Evolutionary conservation across 306 rosid species (phyloP).

Genomic region (Sechiopsis laciniata): DNA sequence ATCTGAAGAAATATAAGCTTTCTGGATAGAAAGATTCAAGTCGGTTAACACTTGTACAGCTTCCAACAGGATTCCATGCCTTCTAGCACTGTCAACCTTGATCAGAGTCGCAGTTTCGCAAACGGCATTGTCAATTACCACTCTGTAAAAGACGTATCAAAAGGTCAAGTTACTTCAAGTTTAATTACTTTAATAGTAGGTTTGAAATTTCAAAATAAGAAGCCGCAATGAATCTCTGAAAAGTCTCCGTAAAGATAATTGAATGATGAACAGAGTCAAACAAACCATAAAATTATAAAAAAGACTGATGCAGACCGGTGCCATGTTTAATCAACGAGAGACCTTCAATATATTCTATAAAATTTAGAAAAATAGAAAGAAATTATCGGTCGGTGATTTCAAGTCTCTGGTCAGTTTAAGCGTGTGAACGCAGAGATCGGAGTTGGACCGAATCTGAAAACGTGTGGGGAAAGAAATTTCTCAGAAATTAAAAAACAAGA

Average conservation of each 20-base stretch:
- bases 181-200: background rate
- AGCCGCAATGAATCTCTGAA: slow-evolving; percentile 12
- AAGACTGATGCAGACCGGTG: background rate
- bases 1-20: slow-evolving; percentile 89
- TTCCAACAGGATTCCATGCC: slow-evolving; percentile 73
- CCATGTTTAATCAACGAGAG: background rate
- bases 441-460: slow-evolving; percentile 24
- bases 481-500: slow-evolving; percentile 18
- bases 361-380: background rate
- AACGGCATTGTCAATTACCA: slow-evolving; percentile 83
- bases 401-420: background rate
- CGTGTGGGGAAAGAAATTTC: background rate
- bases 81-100: slow-evolving; percentile 93
- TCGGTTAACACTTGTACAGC: slow-evolving; percentile 88
- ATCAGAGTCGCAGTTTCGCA: slow-evolving; percentile 71
- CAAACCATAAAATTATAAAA: slow-evolving; percentile 5
- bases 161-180: slow-evolving; percentile 33
- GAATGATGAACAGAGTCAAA: slow-evolving; percentile 15
- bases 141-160: slow-evolving; percentile 44
- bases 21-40: slow-evolving; percentile 67
- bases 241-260: slow-evolving; percentile 10
- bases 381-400: slow-evolving; percentile 7
- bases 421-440: slow-evolving; percentile 1
- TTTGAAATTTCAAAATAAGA: slow-evolving; percentile 7
- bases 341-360: too few relatives aligned